These are phyloP conservation scores for Anisogramma anomala DNA, from an alignment of 2,329 filamentous ascomycete genomes.

Conservation along the genomic window DNA sequence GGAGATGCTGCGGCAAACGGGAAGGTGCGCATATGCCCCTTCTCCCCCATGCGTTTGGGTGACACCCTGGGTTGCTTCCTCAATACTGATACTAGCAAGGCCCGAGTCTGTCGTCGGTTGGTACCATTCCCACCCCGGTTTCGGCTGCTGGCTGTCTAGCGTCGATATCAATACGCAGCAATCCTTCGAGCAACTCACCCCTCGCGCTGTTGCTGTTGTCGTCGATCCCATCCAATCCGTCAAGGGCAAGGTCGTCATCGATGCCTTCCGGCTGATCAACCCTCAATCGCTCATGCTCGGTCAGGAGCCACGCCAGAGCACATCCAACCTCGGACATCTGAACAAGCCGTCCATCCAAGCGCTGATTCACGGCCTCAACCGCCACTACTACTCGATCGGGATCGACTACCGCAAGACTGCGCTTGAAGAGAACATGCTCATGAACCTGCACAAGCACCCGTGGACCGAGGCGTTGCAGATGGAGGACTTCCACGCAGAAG, in stretches of 20 bases:
- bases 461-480: constrained; percentile 98
- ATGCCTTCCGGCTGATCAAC: constrained; percentile 97
- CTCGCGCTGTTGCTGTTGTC: constrained; percentile 91
- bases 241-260: constrained; percentile 98
- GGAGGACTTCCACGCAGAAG: constrained; percentile 86
- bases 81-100: constrained; percentile 34
- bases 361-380: constrained; percentile 92
- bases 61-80: not conserved
- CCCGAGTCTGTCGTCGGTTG: constrained; percentile 96
- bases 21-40: constrained; percentile 52
- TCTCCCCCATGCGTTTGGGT: not conserved
- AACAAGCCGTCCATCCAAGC: constrained; percentile 99
- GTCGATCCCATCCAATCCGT: constrained; percentile 98
- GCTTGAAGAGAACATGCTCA: constrained; percentile 97
- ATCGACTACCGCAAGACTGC: constrained; percentile 98
- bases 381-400: constrained; percentile 97
- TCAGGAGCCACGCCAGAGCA: constrained; percentile 94
- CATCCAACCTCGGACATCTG: constrained; percentile 91
- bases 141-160: constrained; percentile 96
- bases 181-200: constrained; percentile 97
- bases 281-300: constrained; percentile 96
- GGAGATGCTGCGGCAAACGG: constrained; percentile 98
- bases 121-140: constrained; percentile 99
- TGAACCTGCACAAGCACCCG: constrained; percentile 99
- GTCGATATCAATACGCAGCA: constrained; percentile 99